Conservation (phyloP, 495 filamentous ascomycete species). For the Penicillium coffeae region DNA sequence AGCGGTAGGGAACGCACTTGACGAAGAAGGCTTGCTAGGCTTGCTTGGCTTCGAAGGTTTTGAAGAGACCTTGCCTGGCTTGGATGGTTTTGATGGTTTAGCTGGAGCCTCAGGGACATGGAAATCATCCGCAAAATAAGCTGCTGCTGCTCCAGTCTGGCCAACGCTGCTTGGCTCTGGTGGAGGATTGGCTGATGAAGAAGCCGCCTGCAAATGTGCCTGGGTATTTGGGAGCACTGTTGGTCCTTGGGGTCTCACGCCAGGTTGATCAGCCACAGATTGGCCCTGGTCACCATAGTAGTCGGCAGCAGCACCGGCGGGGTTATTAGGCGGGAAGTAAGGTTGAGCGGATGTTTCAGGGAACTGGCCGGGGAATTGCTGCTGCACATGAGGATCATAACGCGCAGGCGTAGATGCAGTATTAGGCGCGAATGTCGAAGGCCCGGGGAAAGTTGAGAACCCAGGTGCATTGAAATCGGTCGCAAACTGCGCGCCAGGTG, state of each 20-base stretch:
- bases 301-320: constrained; percentile 57
- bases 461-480: constrained; percentile 37
- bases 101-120: constrained; percentile 11
- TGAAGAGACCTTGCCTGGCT: constrained; percentile 14
- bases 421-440: constrained; percentile 25
- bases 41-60: constrained; percentile 23
- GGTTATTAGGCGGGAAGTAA: constrained; percentile 52
- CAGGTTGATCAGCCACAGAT: constrained; percentile 59
- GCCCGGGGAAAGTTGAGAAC: constrained; percentile 45
- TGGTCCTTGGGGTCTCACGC: constrained; percentile 51
- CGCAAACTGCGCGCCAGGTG: constrained; percentile 24
- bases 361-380: constrained; percentile 60
- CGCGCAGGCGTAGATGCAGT: constrained; percentile 17
- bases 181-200: constrained; percentile 43
- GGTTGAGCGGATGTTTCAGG: constrained; percentile 40
- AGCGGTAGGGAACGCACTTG: constrained; percentile 18
- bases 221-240: constrained; percentile 50
- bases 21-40: constrained; percentile 27
- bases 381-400: constrained; percentile 50
- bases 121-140: constrained; percentile 36
- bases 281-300: constrained; percentile 66
- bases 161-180: constrained; percentile 51
- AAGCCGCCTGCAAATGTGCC: constrained; percentile 49
- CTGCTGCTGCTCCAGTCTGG: constrained; percentile 47
- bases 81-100: constrained; percentile 25